Evolutionary conservation across 345 rosid genomes (phyloP), one percentile per base, ranked within the genome.

Genomic region (Zanthoxylum bungeanum): DNA sequence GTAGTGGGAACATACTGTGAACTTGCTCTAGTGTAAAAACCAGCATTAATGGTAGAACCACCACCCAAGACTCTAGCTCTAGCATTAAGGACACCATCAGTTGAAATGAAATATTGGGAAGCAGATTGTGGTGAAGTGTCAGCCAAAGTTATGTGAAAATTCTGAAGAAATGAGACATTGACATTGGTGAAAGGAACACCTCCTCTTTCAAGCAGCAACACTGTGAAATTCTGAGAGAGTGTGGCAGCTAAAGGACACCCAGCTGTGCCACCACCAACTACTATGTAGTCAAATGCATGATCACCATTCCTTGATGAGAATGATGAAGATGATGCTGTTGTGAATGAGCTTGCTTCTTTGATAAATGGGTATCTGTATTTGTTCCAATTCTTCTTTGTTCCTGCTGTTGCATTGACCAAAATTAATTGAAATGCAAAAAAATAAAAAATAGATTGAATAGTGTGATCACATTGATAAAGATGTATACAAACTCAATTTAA

Each of bases 221-320:
- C 99, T 31, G 75, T 85, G 84, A 82, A 95, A 68, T 91, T 89
- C 10, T 52, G 87, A 9, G 99, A 92, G 19, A 95, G 86, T 55
- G 99, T 95, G 49, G 98, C 85, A 8, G 98, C 99, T 2, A 95
- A 74, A 24, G 99, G 99, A 42, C 99, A 95, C 19, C 98, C 99
- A 0, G 99, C 99, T 31, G 99, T 89, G 60, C 99, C 99, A 0
- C 99, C 99, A 4, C 99, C 99, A 14, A 91, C 88, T 11, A 95
- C 71, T 76, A 95, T 91, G 82, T 95, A 95, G 72, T 95, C 99
- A 60, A 82, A 95, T 2, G 65, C 73, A 0, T 59, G 71, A 30
- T 71, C 89, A n/a, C 76, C 73, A n/a, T 83, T 75, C 36, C 37
- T 81, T 40, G 89, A 75, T 72, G 94, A 81, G 44, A 66, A 84